Evolutionary conservation across 1,284 basidiomycete genomes (phyloP).

Genomic region (Rhizopogon parksii): DNA sequence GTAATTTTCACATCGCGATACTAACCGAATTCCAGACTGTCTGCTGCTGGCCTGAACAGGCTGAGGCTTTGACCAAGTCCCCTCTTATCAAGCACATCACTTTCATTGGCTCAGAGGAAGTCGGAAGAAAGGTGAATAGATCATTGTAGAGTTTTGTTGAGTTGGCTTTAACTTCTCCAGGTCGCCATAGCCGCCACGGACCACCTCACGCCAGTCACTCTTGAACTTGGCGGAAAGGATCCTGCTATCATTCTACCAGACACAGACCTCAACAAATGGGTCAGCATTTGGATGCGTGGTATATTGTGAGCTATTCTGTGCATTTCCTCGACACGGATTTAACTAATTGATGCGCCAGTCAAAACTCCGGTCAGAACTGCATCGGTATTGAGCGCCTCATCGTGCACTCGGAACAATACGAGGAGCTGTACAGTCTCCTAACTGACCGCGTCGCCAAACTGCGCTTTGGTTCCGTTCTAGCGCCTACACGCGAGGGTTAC

Average conservation of each 20-base stretch:
- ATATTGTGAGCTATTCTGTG: conserved; percentile 62
- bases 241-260: conserved; percentile 70
- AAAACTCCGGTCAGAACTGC: conserved; percentile 93
- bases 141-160: background rate
- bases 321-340: background rate
- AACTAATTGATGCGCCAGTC: conserved; percentile 39
- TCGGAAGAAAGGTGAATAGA: conserved; percentile 69
- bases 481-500: conserved; percentile 57
- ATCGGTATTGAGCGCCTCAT: conserved; percentile 93
- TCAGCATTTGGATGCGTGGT: conserved; percentile 77
- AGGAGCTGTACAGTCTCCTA: conserved; percentile 64
- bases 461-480: conserved; percentile 64
- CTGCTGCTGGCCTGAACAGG: conserved; percentile 84
- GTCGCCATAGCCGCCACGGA: conserved; percentile 78
- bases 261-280: conserved; percentile 65
- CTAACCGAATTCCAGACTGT: conserved; percentile 47
- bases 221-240: conserved; percentile 88
- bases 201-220: conserved; percentile 81
- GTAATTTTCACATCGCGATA: conserved; percentile 6
- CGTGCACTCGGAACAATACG: conserved; percentile 72
- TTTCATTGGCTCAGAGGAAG: conserved; percentile 89
- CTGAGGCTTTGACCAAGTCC: conserved; percentile 75
- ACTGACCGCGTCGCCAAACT: conserved; percentile 57
- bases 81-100: conserved; percentile 76
- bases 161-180: conserved; percentile 30